Percentiles rank a stretch among this genome's conserved stretches.
These are phyloP conservation scores for Talaromyces thailandensis DNA, from an alignment of 495 filamentous ascomycete genomes.

Conservation along the genomic window DNA sequence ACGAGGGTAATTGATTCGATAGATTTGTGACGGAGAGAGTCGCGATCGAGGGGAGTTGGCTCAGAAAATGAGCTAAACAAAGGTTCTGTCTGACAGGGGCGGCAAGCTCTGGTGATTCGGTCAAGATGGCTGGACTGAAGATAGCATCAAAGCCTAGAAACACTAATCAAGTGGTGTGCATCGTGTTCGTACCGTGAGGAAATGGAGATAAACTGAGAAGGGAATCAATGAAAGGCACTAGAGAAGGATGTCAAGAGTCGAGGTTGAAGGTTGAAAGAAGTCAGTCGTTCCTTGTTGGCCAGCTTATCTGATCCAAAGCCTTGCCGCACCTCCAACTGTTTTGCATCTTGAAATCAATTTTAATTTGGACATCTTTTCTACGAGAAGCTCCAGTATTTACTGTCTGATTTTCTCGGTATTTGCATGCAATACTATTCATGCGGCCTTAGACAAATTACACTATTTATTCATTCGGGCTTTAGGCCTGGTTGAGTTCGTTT, in stretches of 20 bases:
- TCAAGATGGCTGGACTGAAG: not conserved
- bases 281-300: not conserved
- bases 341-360: no score
- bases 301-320: not conserved
- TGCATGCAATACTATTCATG: no score
- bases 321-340: not conserved
- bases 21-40: not conserved
- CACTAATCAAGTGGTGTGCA: not conserved
- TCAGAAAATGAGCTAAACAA: not conserved
- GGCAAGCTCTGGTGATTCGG: not conserved
- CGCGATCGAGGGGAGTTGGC: not conserved
- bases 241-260: not conserved
- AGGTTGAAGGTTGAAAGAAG: not conserved
- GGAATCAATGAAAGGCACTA: not conserved
- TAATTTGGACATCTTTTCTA: no score
- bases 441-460: no score
- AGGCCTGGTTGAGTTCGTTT: not conserved
- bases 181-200: not conserved
- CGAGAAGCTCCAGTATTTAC: no score
- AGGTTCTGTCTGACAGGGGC: not conserved
- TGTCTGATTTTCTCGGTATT: no score
- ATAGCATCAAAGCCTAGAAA: not conserved
- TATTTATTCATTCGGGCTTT: no score
- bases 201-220: not conserved
- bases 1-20: not conserved